phyloP scores from a whole-genome alignment of 1,139 yeast genomes.

The Candida sp. region DNA sequence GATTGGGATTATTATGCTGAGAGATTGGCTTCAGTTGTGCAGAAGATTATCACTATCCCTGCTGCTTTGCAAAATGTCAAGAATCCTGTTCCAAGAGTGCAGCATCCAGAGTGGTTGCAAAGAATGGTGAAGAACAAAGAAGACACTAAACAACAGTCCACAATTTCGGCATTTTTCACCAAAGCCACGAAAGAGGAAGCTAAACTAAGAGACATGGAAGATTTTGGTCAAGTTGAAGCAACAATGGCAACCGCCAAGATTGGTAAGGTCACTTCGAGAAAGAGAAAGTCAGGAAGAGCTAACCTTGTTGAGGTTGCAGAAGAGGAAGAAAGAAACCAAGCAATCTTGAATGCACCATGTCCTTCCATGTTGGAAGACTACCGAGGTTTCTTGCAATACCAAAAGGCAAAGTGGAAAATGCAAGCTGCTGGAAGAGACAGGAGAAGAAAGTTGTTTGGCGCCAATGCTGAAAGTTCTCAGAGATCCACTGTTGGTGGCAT shows the following conservation, averaged over 20 bases:
- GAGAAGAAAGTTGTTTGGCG: slow-evolving; percentile 81
- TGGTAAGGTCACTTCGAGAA: slow-evolving; percentile 55
- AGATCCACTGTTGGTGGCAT: slow-evolving; percentile 67
- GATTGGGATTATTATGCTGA: slow-evolving; percentile 96
- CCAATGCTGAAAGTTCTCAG: slow-evolving; percentile 48
- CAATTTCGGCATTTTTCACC: slow-evolving; percentile 61
- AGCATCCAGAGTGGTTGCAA: slow-evolving; percentile 94
- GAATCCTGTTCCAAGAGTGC: slow-evolving; percentile 96
- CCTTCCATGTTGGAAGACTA: slow-evolving; percentile 82
- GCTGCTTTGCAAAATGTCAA: slow-evolving; percentile 90
- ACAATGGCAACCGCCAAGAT: slow-evolving; percentile 34
- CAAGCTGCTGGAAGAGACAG: slow-evolving; percentile 75
- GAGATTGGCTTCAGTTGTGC: slow-evolving; percentile 90
- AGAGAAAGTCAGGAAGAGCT: slow-evolving; percentile 30
- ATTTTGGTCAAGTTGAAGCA: slow-evolving; percentile 51
- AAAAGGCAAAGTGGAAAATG: slow-evolving; percentile 84
- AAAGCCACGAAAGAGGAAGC: slow-evolving; percentile 38
- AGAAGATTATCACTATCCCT: slow-evolving; percentile 95
- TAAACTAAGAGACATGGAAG: slow-evolving; percentile 72
- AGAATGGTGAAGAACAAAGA: slow-evolving; percentile 60
- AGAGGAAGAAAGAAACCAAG: slow-evolving; percentile 44
- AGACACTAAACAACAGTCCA: slow-evolving; percentile 75
- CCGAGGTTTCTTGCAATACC: slow-evolving; percentile 73
- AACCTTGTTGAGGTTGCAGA: slow-evolving; percentile 41
- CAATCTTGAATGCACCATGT: slow-evolving; percentile 55